Conservation (phyloP, 345 rosid genomes). For the Gossypium bickii region DNA sequence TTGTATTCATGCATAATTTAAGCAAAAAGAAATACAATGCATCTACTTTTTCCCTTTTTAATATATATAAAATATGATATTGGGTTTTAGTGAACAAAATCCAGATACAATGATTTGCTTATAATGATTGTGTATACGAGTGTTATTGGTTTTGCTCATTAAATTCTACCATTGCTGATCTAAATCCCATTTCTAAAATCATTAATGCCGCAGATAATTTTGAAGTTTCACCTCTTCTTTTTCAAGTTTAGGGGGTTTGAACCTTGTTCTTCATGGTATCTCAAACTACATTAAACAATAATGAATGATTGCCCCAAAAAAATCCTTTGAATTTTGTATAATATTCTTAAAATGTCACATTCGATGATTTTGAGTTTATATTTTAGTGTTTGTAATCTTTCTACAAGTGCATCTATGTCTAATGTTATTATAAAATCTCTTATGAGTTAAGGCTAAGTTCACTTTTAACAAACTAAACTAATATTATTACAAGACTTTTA, state of each 20-base stretch:
- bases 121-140: background rate
- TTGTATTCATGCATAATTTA: background rate
- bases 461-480: no score
- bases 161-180: background rate
- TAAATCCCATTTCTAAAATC: background rate
- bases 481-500: no score
- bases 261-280: background rate
- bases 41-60: background rate
- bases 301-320: background rate
- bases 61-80: background rate
- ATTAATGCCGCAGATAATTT: background rate
- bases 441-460: no score
- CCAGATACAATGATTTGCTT: background rate
- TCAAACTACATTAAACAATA: background rate
- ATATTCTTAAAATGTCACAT: background rate
- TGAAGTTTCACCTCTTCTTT: background rate
- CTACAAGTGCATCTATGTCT: no score
- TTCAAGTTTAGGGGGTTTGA: background rate
- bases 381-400: background rate
- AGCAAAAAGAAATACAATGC: background rate
- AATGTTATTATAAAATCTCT: no score
- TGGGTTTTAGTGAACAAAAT: background rate
- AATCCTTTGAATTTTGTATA: background rate
- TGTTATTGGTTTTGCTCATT: background rate
- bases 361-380: background rate